These are phyloP conservation scores for Vitis rupestris DNA, from an alignment of 164 flowering plant species.

Conservation along the genomic window DNA sequence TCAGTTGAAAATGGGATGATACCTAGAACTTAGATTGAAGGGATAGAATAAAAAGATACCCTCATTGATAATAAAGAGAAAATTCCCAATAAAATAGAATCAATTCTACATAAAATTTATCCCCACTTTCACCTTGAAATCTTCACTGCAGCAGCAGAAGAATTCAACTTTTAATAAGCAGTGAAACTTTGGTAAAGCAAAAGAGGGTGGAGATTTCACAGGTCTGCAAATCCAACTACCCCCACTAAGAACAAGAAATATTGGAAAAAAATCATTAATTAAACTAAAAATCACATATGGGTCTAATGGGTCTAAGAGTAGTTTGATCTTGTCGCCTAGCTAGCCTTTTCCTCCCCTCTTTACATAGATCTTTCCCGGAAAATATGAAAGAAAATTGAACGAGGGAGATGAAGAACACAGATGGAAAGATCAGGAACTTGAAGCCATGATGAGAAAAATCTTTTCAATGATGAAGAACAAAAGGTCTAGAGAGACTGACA, in stretches of 20 bases:
- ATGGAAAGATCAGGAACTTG: no score
- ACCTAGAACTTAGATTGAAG: background rate
- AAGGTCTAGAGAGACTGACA: conserved; percentile 3
- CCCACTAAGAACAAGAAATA: background rate
- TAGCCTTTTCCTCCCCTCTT: no score
- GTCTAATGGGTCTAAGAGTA: background rate
- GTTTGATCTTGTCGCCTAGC: no score
- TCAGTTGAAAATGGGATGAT: background rate
- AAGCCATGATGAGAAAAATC: background rate
- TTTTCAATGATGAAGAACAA: background rate
- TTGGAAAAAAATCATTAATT: background rate
- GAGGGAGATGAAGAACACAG: background rate
- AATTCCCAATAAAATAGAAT: conserved; percentile 9
- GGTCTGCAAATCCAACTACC: conserved; percentile 1
- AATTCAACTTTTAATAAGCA: background rate
- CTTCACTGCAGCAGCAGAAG: background rate
- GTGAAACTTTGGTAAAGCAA: background rate
- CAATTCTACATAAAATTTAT: conserved; percentile 8
- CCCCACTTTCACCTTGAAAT: background rate
- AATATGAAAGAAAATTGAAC: background rate
- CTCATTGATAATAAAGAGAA: conserved; percentile 13
- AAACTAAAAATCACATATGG: background rate
- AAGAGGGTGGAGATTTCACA: background rate
- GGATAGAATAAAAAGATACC: conserved; percentile 6
- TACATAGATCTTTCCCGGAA: no score